phyloP scores from a whole-genome alignment of 1,139 yeast genomes.

The Candida dubliniensis region DNA sequence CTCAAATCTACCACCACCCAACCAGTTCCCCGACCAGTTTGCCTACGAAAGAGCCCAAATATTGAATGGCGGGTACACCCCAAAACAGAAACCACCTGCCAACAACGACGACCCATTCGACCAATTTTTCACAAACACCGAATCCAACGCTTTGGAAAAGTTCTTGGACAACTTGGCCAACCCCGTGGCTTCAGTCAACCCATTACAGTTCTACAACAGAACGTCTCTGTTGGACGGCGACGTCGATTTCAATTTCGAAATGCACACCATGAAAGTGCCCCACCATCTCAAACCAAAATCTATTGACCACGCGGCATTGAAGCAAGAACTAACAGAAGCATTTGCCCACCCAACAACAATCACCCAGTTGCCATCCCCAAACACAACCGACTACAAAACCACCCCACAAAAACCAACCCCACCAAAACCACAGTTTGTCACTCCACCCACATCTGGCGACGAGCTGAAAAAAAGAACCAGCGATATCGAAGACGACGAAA shows the following conservation, averaged over 20 bases:
- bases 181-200: constrained; percentile 25
- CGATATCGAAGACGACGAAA: constrained; percentile 17
- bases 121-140: constrained; percentile 46
- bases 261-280: constrained; percentile 33
- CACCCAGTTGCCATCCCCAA: constrained; percentile 39
- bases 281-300: constrained; percentile 5
- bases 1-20: constrained; percentile 10
- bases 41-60: constrained; percentile 15
- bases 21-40: constrained; percentile 13
- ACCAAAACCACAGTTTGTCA: constrained; percentile 9
- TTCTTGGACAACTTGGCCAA: constrained; percentile 47
- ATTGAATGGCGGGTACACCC: constrained; percentile 9
- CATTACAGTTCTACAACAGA: constrained; percentile 33
- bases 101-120: constrained; percentile 37
- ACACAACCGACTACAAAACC: neutral
- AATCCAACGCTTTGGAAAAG: constrained; percentile 45
- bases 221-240: constrained; percentile 7
- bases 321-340: constrained; percentile 37
- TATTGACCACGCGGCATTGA: constrained; percentile 21
- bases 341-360: constrained; percentile 31
- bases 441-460: constrained; percentile 16
- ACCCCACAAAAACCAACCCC: neutral
- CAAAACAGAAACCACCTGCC: constrained; percentile 1
- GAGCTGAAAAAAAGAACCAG: constrained; percentile 12
- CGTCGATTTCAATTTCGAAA: constrained; percentile 25